Percentiles rank a stretch among this genome's conserved stretches.
Evolutionary conservation across 2,329 filamentous ascomycete genomes (phyloP).

Genomic region (Lasiodiplodia hormozganensis): DNA sequence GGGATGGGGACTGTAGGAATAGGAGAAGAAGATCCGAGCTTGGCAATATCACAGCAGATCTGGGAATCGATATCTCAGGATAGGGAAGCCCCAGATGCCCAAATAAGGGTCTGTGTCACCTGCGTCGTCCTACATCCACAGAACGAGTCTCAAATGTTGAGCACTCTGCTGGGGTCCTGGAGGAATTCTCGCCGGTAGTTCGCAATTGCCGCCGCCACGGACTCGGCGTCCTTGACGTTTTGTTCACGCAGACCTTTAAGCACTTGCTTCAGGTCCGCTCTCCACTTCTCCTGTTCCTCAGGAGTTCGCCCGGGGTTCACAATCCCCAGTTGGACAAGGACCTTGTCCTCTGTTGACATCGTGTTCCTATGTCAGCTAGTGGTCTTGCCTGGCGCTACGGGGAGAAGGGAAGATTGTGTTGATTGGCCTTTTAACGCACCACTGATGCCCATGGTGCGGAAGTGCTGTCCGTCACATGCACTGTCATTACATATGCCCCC

Average conservation of each 20-base stretch:
- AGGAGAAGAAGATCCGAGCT: conserved; percentile 15
- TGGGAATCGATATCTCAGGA: conserved; percentile 2
- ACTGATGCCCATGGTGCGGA: conserved; percentile 72
- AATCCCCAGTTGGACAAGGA: conserved; percentile 74
- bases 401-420: conserved; percentile 1
- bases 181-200: conserved; percentile 49
- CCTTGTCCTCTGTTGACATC: conserved; percentile 68
- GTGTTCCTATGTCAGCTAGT: conserved; percentile 46
- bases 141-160: conserved; percentile 39
- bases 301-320: conserved; percentile 67
- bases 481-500: conserved; percentile 76
- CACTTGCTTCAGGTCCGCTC: conserved; percentile 45
- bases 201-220: conserved; percentile 48
- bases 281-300: conserved; percentile 63
- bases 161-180: conserved; percentile 47
- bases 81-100: conserved; percentile 11
- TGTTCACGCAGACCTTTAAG: conserved; percentile 46
- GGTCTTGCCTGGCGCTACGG: conserved; percentile 30
- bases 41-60: conserved; percentile 27
- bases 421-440: conserved; percentile 67
- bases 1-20: neutral
- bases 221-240: conserved; percentile 47
- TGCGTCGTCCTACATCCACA: conserved; percentile 3
- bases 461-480: conserved; percentile 81
- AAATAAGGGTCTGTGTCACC: neutral